These are phyloP conservation scores for Diaporthe batatas DNA, from an alignment of 2,329 filamentous ascomycete genomes.

Conservation along the genomic window DNA sequence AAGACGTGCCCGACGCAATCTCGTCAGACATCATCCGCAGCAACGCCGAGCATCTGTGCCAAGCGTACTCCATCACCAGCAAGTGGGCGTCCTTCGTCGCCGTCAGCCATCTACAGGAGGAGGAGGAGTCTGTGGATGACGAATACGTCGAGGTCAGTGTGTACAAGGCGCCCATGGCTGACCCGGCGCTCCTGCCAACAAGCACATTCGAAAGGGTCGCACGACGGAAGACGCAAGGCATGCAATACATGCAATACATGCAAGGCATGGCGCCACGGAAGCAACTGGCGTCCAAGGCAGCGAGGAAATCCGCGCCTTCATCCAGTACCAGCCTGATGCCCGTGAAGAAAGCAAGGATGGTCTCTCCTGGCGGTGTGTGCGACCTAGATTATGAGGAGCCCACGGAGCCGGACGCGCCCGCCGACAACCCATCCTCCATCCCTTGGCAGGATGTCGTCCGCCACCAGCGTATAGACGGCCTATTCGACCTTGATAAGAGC, in stretches of 20 bases:
- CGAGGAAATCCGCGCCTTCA: not conserved
- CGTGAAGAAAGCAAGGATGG: no score
- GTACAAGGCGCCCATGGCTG: not conserved
- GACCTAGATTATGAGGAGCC: not conserved
- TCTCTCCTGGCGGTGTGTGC: no score
- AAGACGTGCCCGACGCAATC: not conserved
- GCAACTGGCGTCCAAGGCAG: not conserved
- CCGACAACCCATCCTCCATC: not conserved
- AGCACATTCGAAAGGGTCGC: not conserved
- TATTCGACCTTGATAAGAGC: not conserved
- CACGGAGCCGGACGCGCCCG: no score
- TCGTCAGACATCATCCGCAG: not conserved
- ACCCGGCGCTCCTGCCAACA: not conserved
- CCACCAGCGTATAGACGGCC: not conserved
- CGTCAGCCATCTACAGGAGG: not conserved
- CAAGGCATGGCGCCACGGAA: no score
- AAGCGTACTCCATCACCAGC: not conserved
- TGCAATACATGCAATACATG: no score
- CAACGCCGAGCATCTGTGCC: not conserved
- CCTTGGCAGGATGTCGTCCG: not conserved
- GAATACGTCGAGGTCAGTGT: not conserved
- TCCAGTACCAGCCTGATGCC: no score
- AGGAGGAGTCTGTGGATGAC: not conserved
- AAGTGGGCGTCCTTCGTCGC: slow-evolving; percentile 17
- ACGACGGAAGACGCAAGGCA: no score